These are phyloP conservation scores for Phytopythium chamaehyphon DNA, from an alignment of 352 stramenopile species.

Conservation along the genomic window DNA sequence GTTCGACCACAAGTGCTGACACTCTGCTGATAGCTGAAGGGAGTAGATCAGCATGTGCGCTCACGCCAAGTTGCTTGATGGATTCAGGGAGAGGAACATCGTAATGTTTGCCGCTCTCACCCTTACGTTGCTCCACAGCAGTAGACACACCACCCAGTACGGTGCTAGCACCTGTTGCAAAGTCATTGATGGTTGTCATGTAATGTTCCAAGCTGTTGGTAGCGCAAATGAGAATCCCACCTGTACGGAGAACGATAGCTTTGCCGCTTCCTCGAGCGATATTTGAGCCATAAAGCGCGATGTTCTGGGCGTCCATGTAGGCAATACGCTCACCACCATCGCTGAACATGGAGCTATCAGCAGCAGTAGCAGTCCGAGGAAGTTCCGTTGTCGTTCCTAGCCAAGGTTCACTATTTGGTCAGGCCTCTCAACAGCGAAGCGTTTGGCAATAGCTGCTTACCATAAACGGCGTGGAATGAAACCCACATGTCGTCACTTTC, in stretches of 20 bases:
- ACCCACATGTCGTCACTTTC: slow-evolving; percentile 47
- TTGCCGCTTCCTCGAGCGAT: slow-evolving; percentile 35
- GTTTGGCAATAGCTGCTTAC: slow-evolving; percentile 6
- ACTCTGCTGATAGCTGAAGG: slow-evolving; percentile 30
- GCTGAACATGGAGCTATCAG: slow-evolving; percentile 40
- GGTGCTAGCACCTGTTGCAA: slow-evolving; percentile 27
- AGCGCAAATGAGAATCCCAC: background rate
- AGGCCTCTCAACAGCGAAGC: too few species aligned
- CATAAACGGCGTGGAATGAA: slow-evolving; percentile 28
- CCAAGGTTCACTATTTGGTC: slow-evolving; percentile 14
- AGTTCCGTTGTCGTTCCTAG: background rate
- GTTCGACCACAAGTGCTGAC: slow-evolving; percentile 42
- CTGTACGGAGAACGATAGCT: slow-evolving; percentile 44
- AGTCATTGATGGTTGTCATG: background rate
- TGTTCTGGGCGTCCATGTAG: slow-evolving; percentile 48
- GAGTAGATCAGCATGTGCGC: slow-evolving; percentile 31
- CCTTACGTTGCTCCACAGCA: slow-evolving; percentile 25
- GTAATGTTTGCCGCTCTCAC: slow-evolving; percentile 13
- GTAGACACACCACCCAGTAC: slow-evolving; percentile 37
- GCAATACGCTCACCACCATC: slow-evolving; percentile 24
- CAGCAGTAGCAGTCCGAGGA: slow-evolving; percentile 16
- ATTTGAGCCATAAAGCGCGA: slow-evolving; percentile 50
- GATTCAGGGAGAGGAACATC: slow-evolving; percentile 31
- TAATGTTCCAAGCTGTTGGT: background rate
- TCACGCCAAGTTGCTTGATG: slow-evolving; percentile 42